phyloP scores from a whole-genome alignment of 1,139 yeast genomes.

The Wickerhamomyces sp. region DNA sequence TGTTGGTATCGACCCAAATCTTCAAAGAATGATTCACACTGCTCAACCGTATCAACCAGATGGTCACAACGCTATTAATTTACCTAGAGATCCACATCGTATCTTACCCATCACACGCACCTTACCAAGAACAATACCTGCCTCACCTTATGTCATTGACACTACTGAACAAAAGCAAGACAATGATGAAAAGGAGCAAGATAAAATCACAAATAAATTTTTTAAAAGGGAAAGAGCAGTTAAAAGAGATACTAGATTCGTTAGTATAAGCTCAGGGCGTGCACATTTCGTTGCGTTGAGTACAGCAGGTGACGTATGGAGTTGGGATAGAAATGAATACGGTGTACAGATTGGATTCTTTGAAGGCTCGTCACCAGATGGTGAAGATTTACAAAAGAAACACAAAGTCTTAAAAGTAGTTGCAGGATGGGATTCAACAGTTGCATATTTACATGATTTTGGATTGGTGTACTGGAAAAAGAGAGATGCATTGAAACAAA shows the following conservation, averaged over 20 bases:
- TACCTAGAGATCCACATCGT: background rate
- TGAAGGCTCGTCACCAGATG: constrained; percentile 8
- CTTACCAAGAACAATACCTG: constrained; percentile 2
- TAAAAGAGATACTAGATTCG: constrained; percentile 28
- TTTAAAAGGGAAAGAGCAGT: constrained; percentile 8
- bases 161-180: background rate
- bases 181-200: background rate
- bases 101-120: background rate
- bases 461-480: constrained; percentile 62
- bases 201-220: constrained; percentile 3
- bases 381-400: constrained; percentile 9
- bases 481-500: constrained; percentile 32
- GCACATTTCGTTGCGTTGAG: constrained; percentile 63
- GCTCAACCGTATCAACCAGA: background rate
- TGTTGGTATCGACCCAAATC: constrained; percentile 7
- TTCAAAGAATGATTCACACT: background rate
- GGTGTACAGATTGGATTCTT: constrained; percentile 47
- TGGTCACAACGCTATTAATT: too few species aligned
- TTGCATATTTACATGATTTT: constrained; percentile 42
- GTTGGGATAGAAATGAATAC: constrained; percentile 53
- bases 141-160: constrained; percentile 4
- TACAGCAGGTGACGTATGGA: constrained; percentile 43
- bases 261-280: constrained; percentile 59
- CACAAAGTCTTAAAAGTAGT: constrained; percentile 41
- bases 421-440: constrained; percentile 69